Evolutionary conservation across 2,329 filamentous ascomycete genomes (phyloP).

Genomic region (Thielaviopsis ethacetica): DNA sequence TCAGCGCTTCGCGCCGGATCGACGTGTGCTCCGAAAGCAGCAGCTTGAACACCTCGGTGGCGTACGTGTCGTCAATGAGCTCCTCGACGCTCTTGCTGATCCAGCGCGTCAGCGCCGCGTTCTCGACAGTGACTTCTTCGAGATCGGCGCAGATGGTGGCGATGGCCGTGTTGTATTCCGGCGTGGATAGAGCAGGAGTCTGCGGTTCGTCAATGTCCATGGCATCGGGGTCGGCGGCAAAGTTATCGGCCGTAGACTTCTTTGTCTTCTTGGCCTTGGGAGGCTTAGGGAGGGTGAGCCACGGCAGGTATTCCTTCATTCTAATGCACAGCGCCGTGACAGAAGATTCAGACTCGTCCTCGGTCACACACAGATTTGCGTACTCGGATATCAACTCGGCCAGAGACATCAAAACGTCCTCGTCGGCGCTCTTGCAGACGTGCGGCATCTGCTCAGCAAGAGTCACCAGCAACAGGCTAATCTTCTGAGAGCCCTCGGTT

Average conservation of each 20-base stretch:
- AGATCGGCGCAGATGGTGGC: not conserved
- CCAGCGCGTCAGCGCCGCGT: slow-evolving; percentile 45
- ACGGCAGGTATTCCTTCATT: slow-evolving; percentile 19
- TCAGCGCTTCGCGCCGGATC: slow-evolving; percentile 63
- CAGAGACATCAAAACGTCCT: slow-evolving; percentile 28
- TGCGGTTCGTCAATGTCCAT: slow-evolving; percentile 2
- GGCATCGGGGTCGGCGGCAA: not conserved
- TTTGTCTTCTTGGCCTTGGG: slow-evolving; percentile 1
- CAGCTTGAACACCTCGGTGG: slow-evolving; percentile 54
- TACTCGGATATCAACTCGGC: slow-evolving; percentile 42
- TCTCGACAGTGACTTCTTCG: slow-evolving; percentile 26
- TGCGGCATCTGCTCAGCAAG: slow-evolving; percentile 69
- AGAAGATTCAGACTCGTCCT: slow-evolving; percentile 25
- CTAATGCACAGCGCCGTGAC: slow-evolving; percentile 18
- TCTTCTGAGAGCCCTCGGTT: slow-evolving; percentile 13
- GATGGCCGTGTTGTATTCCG: slow-evolving; percentile 4
- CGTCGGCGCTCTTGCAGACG: slow-evolving; percentile 33
- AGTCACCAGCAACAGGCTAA: slow-evolving; percentile 50
- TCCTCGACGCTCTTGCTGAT: slow-evolving; percentile 61
- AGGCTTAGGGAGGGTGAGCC: slow-evolving; percentile 1
- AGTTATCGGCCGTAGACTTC: not conserved
- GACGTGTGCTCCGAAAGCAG: slow-evolving; percentile 59
- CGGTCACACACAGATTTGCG: slow-evolving; percentile 35
- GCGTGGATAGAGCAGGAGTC: not conserved
- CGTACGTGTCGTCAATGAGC: slow-evolving; percentile 60